These are phyloP conservation scores for Exutisphaerella laricina DNA, from an alignment of 2,329 filamentous ascomycete species.

Conservation along the genomic window DNA sequence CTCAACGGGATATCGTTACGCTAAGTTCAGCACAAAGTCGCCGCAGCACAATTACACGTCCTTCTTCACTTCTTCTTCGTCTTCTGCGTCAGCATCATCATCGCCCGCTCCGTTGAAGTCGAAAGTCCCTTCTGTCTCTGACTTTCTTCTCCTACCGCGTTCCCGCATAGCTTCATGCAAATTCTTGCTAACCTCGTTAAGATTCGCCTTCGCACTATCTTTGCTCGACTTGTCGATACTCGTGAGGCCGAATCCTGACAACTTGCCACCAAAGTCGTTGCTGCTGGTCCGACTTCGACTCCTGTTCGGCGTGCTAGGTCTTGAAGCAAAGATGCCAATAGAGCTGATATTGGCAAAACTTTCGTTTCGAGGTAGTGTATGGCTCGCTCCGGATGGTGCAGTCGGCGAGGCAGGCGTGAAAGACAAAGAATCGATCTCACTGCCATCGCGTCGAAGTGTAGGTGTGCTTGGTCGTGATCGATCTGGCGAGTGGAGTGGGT, in stretches of 20 bases:
- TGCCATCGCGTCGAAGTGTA: slow-evolving; percentile 20
- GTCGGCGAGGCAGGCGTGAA: slow-evolving; percentile 25
- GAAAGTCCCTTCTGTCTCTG: slow-evolving; percentile 23
- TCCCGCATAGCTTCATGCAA: slow-evolving; percentile 81
- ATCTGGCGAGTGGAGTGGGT: slow-evolving; percentile 26
- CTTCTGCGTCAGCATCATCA: slow-evolving; percentile 17
- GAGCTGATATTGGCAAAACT: slow-evolving; percentile 85
- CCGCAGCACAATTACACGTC: too few relatives aligned
- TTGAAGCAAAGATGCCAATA: slow-evolving; percentile 84
- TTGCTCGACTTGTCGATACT: slow-evolving; percentile 50
- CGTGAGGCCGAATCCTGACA: slow-evolving; percentile 20
- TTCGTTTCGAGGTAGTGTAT: slow-evolving; percentile 69
- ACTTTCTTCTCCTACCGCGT: slow-evolving; percentile 57
- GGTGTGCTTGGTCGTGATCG: slow-evolving; percentile 26
- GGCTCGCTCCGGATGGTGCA: slow-evolving; percentile 10
- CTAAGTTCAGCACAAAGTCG: too few relatives aligned
- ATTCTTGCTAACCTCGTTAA: slow-evolving; percentile 77
- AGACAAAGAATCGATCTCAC: slow-evolving; percentile 24
- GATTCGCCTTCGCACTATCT: slow-evolving; percentile 54
- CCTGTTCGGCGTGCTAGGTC: slow-evolving; percentile 73
- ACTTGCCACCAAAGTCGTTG: slow-evolving; percentile 32
- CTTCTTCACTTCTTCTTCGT: slow-evolving; percentile 23
- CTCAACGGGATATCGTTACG: too few relatives aligned
- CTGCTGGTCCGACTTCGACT: slow-evolving; percentile 67
- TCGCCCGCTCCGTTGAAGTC: slow-evolving; percentile 18